phyloP scores from a whole-genome alignment of 179 eudicot genomes.

The Drosera spatulata region DNA sequence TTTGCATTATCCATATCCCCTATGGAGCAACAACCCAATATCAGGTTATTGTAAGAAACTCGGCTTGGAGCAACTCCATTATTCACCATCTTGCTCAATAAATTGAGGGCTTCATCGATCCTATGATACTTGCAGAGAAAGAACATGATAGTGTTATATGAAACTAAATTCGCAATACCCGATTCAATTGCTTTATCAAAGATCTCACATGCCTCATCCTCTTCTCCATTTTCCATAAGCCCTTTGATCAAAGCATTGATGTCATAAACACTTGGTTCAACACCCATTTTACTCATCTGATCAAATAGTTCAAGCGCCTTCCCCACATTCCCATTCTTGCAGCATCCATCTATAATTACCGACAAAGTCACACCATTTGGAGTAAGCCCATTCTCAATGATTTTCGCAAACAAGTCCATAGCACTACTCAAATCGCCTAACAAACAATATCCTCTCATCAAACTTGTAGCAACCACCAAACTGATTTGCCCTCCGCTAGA shows the following conservation, averaged over 20 bases:
- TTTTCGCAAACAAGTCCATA: constrained; percentile 31
- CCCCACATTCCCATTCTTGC: constrained; percentile 24
- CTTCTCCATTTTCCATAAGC: constrained; percentile 16
- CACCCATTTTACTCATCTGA: constrained; percentile 47
- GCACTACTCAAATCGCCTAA: constrained; percentile 42
- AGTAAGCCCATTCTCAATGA: constrained; percentile 32
- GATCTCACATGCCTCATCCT: constrained; percentile 32
- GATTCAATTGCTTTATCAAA: constrained; percentile 45
- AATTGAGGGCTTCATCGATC: constrained; percentile 34
- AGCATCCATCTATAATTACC: constrained; percentile 52
- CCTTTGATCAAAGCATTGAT: constrained; percentile 45
- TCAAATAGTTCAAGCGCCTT: constrained; percentile 45
- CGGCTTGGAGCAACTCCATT: constrained; percentile 38
- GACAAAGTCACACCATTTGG: constrained; percentile 56
- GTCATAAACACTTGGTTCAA: constrained; percentile 28
- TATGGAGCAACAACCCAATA: constrained; percentile 48
- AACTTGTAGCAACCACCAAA: constrained; percentile 43
- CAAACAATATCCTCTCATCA: constrained; percentile 55
- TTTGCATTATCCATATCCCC: constrained; percentile 45
- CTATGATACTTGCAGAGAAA: constrained; percentile 40
- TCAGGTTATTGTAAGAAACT: constrained; percentile 48
- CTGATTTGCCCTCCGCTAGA: constrained; percentile 29
- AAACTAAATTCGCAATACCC: constrained; percentile 42
- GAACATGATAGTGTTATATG: constrained; percentile 36
- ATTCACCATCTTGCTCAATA: constrained; percentile 48